Evolutionary conservation across 257 asterid species (phyloP).

Genomic region (Avicennia marina): DNA sequence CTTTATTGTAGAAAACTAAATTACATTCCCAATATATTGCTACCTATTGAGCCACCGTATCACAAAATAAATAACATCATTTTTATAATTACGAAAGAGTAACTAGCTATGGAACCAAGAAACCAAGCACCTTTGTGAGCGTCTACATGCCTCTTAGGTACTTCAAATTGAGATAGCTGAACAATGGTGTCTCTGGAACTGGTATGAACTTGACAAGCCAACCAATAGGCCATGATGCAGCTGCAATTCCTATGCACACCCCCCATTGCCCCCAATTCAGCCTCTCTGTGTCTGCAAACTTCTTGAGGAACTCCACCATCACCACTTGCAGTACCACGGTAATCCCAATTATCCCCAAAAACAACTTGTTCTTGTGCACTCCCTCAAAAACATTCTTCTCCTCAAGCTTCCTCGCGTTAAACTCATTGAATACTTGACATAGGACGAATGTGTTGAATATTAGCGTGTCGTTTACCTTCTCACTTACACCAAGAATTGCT

Average conservation of each 20-base stretch:
- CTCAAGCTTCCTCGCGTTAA: constrained; percentile 43
- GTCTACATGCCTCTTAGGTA: background rate
- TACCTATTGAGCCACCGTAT: no score
- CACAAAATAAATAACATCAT: no score
- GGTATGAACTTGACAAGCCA: constrained; percentile 38
- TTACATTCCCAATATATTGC: no score
- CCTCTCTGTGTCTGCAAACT: constrained; percentile 46
- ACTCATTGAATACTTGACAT: constrained; percentile 45
- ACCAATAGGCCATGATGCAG: constrained; percentile 49
- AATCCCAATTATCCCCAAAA: constrained; percentile 33
- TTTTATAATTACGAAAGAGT: no score
- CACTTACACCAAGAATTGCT: constrained; percentile 14
- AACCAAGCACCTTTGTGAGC: no score
- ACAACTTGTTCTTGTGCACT: constrained; percentile 34
- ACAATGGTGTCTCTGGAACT: constrained; percentile 21
- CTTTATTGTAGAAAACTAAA: no score
- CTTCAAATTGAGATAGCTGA: constrained; percentile 2
- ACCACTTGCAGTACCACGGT: constrained; percentile 37
- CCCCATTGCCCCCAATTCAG: constrained; percentile 50
- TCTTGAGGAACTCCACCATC: constrained; percentile 48
- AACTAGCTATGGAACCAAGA: no score
- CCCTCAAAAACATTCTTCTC: constrained; percentile 41
- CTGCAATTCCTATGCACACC: constrained; percentile 30
- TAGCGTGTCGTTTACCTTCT: constrained; percentile 29
- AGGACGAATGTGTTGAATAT: constrained; percentile 43